These are phyloP conservation scores for Ehretia macrophylla DNA, from an alignment of 257 asterid species.

Conservation along the genomic window DNA sequence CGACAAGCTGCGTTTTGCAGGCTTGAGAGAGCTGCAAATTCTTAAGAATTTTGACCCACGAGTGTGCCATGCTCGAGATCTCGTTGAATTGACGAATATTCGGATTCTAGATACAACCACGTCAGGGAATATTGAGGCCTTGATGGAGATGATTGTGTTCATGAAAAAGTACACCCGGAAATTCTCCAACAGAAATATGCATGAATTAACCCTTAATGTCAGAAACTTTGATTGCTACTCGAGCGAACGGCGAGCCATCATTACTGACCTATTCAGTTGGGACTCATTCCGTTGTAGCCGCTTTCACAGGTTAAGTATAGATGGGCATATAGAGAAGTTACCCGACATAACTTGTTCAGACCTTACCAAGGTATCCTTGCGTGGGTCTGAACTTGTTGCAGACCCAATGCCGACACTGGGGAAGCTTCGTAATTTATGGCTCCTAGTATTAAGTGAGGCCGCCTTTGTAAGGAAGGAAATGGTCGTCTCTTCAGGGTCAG, in stretches of 20 bases:
- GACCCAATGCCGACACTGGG: conserved; percentile 8
- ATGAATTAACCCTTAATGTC: conserved; percentile 5
- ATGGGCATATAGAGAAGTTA: conserved; percentile 7
- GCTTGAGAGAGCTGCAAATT: conserved; percentile 16
- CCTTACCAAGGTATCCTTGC: background rate
- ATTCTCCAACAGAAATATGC: too few species aligned
- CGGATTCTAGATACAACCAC: background rate
- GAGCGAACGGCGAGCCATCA: background rate
- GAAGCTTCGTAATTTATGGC: conserved; percentile 1
- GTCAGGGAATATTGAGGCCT: background rate
- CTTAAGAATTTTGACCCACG: conserved; percentile 20
- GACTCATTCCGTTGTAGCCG: background rate
- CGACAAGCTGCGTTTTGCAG: conserved; percentile 14
- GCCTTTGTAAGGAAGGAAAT: conserved; percentile 4
- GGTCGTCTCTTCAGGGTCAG: too few species aligned
- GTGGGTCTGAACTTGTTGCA: background rate
- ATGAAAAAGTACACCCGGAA: too few species aligned
- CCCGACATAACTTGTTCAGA: background rate
- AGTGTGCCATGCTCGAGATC: conserved; percentile 6
- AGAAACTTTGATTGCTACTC: conserved; percentile 18
- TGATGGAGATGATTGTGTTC: background rate
- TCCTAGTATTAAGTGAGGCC: background rate
- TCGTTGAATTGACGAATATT: conserved; percentile 3
- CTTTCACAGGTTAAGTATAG: conserved; percentile 8
- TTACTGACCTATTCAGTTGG: conserved; percentile 10